phyloP scores from a whole-genome alignment of 495 filamentous ascomycete genomes.

The Glonium stellatum region DNA sequence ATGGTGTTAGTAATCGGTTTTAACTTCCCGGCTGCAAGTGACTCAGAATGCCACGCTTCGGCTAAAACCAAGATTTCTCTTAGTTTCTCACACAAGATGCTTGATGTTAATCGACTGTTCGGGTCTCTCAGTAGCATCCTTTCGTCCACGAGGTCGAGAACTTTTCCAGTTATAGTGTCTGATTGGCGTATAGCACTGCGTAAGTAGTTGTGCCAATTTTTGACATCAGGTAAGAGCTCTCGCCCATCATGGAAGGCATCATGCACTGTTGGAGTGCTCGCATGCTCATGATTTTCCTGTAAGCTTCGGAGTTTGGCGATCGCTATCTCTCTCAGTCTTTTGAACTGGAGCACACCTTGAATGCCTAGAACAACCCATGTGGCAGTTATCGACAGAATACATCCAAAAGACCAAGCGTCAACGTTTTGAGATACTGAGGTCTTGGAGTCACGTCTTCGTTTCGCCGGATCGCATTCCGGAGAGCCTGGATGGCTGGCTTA shows the following conservation, averaged over 20 bases:
- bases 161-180: conserved; percentile 5
- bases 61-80: too few species aligned
- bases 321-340: conserved; percentile 22
- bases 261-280: neutral
- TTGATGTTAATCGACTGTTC: too few species aligned
- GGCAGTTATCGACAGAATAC: conserved; percentile 38
- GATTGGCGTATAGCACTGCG: neutral
- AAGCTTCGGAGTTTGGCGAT: neutral
- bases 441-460: conserved; percentile 8
- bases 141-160: conserved; percentile 9
- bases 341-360: conserved; percentile 28
- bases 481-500: too few species aligned
- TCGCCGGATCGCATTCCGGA: conserved; percentile 9
- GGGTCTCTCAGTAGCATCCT: neutral
- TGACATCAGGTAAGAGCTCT: conserved; percentile 1
- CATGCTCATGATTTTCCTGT: too few species aligned
- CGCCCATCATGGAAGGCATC: conserved; percentile 31
- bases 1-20: too few species aligned
- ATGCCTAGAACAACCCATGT: conserved; percentile 38
- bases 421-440: conserved; percentile 32
- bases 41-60: too few species aligned
- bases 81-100: too few species aligned
- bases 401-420: conserved; percentile 41
- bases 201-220: conserved; percentile 9
- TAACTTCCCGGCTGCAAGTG: too few species aligned